Evolutionary conservation across 75 land plant species (phyloP).

Genomic region (Cupressus sempervirens): DNA sequence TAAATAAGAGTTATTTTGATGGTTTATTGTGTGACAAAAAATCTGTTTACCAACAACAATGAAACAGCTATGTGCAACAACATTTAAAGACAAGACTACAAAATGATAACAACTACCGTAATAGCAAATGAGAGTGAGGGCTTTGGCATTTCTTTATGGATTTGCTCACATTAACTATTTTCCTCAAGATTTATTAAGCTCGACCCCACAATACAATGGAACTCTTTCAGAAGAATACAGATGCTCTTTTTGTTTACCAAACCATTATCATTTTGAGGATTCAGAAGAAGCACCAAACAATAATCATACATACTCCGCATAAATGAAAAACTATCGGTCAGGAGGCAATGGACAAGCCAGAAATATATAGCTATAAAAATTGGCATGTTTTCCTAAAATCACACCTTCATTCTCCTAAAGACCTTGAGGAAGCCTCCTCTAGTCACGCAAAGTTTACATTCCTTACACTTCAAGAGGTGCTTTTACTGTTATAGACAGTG

Average conservation of each 20-base stretch:
- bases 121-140: background rate
- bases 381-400: background rate
- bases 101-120: no score
- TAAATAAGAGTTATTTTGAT: no score
- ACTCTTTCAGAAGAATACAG: background rate
- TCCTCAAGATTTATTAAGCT: background rate
- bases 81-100: no score
- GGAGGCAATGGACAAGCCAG: background rate
- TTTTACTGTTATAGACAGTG: conserved; percentile 84
- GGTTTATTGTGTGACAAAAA: no score
- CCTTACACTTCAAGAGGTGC: conserved; percentile 58
- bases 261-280: background rate
- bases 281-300: background rate
- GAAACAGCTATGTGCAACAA: no score
- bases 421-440: background rate
- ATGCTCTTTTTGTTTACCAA: background rate
- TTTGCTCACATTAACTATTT: background rate
- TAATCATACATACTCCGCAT: background rate
- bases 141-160: no score
- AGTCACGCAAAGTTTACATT: background rate
- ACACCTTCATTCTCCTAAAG: background rate
- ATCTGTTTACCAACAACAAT: no score
- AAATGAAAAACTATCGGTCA: background rate
- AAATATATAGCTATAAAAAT: background rate
- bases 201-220: background rate